Percentiles rank a stretch among this genome's conserved stretches.
Evolutionary conservation across 2,329 filamentous ascomycete genomes (phyloP).

Genomic region (Penicillium sp.): DNA sequence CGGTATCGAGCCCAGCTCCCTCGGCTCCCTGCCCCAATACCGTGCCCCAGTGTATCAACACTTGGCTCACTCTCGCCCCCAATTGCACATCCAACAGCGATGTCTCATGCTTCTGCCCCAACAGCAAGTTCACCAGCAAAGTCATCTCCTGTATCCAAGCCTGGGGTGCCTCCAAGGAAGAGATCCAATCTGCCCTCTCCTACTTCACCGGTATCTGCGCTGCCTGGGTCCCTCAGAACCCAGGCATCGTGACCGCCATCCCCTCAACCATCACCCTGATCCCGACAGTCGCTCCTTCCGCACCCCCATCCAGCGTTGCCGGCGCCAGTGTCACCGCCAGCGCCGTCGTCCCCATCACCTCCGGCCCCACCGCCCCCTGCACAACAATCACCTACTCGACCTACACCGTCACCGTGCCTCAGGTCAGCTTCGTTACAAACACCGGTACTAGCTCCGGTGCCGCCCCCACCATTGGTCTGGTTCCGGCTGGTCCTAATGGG

Average conservation of each 20-base stretch:
- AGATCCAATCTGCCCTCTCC: constrained; percentile 69
- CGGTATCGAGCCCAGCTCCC: constrained; percentile 28
- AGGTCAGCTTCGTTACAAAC: constrained; percentile 44
- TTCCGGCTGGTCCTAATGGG: constrained; percentile 26
- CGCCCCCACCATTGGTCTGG: constrained; percentile 33
- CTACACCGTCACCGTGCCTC: constrained; percentile 47
- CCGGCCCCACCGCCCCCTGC: constrained; percentile 30
- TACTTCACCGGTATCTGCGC: constrained; percentile 94
- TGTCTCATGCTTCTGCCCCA: constrained; percentile 80
- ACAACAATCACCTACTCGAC: constrained; percentile 46
- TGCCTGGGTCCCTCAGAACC: constrained; percentile 70
- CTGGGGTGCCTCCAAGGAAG: constrained; percentile 65
- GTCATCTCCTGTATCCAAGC: constrained; percentile 80
- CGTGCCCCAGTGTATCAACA: constrained; percentile 87
- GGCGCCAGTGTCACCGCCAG: constrained; percentile 39
- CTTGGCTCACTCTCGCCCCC: constrained; percentile 70
- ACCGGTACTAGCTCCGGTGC: constrained; percentile 19
- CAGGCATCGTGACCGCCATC: constrained; percentile 77
- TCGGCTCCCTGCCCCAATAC: constrained; percentile 60
- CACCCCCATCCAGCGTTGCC: constrained; percentile 52
- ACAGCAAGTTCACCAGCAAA: constrained; percentile 70
- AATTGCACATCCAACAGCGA: constrained; percentile 84
- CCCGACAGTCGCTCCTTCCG: constrained; percentile 40
- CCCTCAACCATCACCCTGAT: constrained; percentile 59
- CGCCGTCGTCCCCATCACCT: constrained; percentile 25